Conservation (phyloP, 2,329 filamentous ascomycete genomes). For the Cladosporium sp. region DNA sequence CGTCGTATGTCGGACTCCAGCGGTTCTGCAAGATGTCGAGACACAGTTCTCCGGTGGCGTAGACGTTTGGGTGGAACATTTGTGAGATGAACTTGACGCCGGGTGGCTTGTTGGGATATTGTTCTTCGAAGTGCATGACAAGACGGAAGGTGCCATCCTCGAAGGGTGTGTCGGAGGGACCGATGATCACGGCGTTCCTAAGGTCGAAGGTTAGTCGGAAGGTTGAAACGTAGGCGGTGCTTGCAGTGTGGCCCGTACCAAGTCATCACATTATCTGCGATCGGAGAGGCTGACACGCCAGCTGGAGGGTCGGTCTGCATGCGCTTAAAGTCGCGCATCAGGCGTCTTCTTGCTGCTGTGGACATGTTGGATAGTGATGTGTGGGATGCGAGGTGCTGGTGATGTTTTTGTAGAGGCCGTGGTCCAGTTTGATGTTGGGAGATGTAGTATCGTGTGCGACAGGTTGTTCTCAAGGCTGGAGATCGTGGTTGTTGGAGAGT, state of each 20-base stretch:
- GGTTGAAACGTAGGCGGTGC: not conserved
- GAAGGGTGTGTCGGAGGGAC: constrained; percentile 93
- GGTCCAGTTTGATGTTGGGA: not conserved
- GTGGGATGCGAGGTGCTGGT: constrained; percentile 30
- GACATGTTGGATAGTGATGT: constrained; percentile 62
- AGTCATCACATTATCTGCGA: constrained; percentile 96
- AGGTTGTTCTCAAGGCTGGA: not conserved
- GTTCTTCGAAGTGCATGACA: constrained; percentile 98
- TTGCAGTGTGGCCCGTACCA: constrained; percentile 58
- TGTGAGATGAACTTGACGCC: constrained; percentile 97
- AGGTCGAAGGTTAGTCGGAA: constrained; percentile 17
- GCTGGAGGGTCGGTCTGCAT: constrained; percentile 99
- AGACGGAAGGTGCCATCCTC: constrained; percentile 97
- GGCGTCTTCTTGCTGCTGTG: constrained; percentile 87
- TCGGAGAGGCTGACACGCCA: constrained; percentile 91
- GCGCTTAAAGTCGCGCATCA: constrained; percentile 99
- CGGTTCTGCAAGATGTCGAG: constrained; percentile 96
- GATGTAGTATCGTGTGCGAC: not conserved
- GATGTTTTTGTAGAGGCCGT: not conserved
- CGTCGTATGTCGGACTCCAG: constrained; percentile 98
- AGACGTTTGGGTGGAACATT: constrained; percentile 99
- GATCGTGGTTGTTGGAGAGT: not conserved
- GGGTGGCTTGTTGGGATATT: constrained; percentile 97
- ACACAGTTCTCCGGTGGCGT: constrained; percentile 93
- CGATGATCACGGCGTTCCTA: constrained; percentile 99